Evolutionary conservation across 345 rosid species (phyloP).

Genomic region (Populus ilicifolia): DNA sequence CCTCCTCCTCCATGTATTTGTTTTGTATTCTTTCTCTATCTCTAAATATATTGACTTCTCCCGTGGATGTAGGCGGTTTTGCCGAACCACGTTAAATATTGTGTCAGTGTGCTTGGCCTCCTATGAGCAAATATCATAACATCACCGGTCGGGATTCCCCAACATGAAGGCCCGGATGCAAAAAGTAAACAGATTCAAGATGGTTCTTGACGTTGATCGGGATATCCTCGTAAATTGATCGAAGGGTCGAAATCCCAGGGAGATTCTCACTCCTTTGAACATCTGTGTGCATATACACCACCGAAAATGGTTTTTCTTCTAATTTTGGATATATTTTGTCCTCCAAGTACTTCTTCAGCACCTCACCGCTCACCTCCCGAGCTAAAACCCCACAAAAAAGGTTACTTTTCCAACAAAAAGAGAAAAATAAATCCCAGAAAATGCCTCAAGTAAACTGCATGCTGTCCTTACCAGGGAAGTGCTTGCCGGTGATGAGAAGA

Average conservation of each 20-base stretch:
- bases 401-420: neutral
- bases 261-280: conserved; percentile 46
- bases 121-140: no score
- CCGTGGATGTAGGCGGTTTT: no score
- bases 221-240: conserved; percentile 44
- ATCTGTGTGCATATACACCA: conserved; percentile 52
- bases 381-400: conserved; percentile 25
- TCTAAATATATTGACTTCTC: no score
- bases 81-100: no score
- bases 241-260: conserved; percentile 49
- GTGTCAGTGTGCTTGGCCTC: no score
- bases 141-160: no score
- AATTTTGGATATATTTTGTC: conserved; percentile 38
- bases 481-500: conserved; percentile 53
- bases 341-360: conserved; percentile 46
- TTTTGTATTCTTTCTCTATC: no score
- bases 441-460: neutral
- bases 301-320: conserved; percentile 37
- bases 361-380: conserved; percentile 35
- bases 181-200: conserved; percentile 45
- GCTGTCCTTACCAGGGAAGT: conserved; percentile 49
- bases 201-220: conserved; percentile 36
- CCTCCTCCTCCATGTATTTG: no score
- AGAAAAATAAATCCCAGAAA: neutral
- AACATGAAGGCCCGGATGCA: conserved; percentile 58